phyloP scores from a whole-genome alignment of 352 stramenopile species.

The Globisporangium middletonii region DNA sequence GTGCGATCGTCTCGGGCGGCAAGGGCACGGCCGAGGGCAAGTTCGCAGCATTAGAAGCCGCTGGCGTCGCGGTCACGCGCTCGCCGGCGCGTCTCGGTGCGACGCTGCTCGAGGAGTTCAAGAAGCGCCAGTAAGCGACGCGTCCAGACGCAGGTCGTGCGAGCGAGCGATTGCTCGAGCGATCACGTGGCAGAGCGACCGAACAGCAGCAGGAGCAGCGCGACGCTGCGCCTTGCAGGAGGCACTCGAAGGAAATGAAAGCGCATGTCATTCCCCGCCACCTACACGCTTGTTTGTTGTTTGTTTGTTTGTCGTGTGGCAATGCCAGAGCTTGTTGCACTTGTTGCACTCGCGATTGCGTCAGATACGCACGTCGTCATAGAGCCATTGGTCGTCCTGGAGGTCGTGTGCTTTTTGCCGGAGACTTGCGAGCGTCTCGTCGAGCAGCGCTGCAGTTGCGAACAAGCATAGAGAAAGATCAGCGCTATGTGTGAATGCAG shows the following conservation, averaged over 20 bases:
- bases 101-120: constrained; percentile 97
- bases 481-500: constrained; percentile 13
- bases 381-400: constrained; percentile 75
- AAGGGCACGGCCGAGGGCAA: constrained; percentile 98
- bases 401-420: constrained; percentile 47
- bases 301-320: not conserved
- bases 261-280: not conserved
- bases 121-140: constrained; percentile 46
- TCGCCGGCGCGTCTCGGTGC: constrained; percentile 95
- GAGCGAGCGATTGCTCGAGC: not conserved
- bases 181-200: not conserved
- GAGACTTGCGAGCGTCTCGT: constrained; percentile 51
- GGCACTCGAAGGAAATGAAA: too few species aligned
- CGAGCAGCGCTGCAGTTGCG: constrained; percentile 15
- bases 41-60: constrained; percentile 94
- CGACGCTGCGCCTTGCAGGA: too few species aligned
- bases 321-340: not conserved
- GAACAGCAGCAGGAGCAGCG: not conserved
- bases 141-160: not conserved
- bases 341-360: not conserved
- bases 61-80: constrained; percentile 94
- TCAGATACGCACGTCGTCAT: constrained; percentile 57
- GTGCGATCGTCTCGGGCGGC: constrained; percentile 98
- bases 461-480: too few species aligned
- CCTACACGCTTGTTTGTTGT: not conserved